Evolutionary conservation across 2,329 filamentous ascomycete genomes (phyloP).

Genomic region (Lasiodiplodia gonubiensis): DNA sequence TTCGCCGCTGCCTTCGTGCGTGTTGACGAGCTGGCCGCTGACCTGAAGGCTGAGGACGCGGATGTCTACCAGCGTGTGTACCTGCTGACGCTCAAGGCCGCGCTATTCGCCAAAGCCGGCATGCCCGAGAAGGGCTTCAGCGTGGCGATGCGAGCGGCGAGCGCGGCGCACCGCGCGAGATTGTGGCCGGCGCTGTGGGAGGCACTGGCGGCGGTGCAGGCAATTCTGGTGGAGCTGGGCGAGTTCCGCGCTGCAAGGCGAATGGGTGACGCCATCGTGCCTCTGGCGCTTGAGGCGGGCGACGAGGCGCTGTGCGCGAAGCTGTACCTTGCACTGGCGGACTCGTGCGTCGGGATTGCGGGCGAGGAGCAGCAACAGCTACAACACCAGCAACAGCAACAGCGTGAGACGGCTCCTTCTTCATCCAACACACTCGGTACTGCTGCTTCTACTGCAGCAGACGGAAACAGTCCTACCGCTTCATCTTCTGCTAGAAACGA

Average conservation of each 20-base stretch:
- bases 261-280: conserved; percentile 72
- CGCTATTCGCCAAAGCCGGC: conserved; percentile 70
- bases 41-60: conserved; percentile 60
- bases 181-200: conserved; percentile 75
- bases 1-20: conserved; percentile 59
- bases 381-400: conserved; percentile 29
- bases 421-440: background rate
- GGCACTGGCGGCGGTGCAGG: conserved; percentile 69
- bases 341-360: conserved; percentile 79
- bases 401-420: background rate
- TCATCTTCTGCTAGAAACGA: conserved; percentile 31
- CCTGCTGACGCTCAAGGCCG: conserved; percentile 74
- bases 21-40: conserved; percentile 59
- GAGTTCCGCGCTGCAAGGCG: conserved; percentile 72
- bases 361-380: conserved; percentile 51
- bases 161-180: conserved; percentile 71
- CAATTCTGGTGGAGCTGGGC: conserved; percentile 72
- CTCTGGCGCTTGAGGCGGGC: conserved; percentile 73
- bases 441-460: conserved; percentile 19
- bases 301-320: conserved; percentile 66
- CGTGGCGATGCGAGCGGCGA: conserved; percentile 75
- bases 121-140: conserved; percentile 78
- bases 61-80: conserved; percentile 73
- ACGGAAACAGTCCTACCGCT: conserved; percentile 32
- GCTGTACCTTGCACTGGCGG: conserved; percentile 73